These are phyloP conservation scores for Heterobasidion occidentale DNA, from an alignment of 1,284 basidiomycete species.

Conservation along the genomic window DNA sequence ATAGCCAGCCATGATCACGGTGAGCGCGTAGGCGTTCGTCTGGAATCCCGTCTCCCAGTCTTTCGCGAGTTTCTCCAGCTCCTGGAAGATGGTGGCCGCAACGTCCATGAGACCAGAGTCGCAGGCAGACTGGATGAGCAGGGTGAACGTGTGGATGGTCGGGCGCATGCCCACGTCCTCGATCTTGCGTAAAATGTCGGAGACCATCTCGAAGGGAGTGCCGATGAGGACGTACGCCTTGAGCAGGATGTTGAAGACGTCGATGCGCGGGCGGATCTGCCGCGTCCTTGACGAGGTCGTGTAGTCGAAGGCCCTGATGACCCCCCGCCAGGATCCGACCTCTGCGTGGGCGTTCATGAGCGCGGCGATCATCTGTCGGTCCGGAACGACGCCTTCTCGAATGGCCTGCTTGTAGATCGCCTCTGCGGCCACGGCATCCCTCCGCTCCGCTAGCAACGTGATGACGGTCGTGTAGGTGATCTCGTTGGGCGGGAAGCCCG, in stretches of 20 bases:
- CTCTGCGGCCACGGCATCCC: conserved; percentile 65
- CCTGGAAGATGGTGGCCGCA: conserved; percentile 61
- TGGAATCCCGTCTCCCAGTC: conserved; percentile 30
- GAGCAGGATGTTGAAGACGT: conserved; percentile 73
- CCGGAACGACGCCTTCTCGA: conserved; percentile 53
- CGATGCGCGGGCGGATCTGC: conserved; percentile 37
- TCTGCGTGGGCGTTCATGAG: conserved; percentile 85
- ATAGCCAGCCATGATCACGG: conserved; percentile 82
- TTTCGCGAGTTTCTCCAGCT: conserved; percentile 48
- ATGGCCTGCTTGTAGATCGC: conserved; percentile 60
- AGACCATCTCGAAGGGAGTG: conserved; percentile 65
- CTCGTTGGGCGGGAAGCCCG: conserved; percentile 39
- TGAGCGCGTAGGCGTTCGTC: conserved; percentile 60
- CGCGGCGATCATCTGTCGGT: conserved; percentile 57
- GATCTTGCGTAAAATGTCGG: conserved; percentile 57
- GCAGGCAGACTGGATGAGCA: conserved; percentile 80
- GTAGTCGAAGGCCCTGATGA: conserved; percentile 68
- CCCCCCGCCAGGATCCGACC: conserved; percentile 72
- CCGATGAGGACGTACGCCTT: conserved; percentile 83
- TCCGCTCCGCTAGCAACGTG: conserved; percentile 54
- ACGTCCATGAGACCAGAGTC: conserved; percentile 64
- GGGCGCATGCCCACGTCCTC: conserved; percentile 45
- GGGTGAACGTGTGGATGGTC: conserved; percentile 61
- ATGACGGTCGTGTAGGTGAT: conserved; percentile 69
- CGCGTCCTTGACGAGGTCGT: conserved; percentile 34